These are phyloP conservation scores for Sanguinoderma infundibulare DNA, from an alignment of 1,284 basidiomycete species.

Conservation along the genomic window DNA sequence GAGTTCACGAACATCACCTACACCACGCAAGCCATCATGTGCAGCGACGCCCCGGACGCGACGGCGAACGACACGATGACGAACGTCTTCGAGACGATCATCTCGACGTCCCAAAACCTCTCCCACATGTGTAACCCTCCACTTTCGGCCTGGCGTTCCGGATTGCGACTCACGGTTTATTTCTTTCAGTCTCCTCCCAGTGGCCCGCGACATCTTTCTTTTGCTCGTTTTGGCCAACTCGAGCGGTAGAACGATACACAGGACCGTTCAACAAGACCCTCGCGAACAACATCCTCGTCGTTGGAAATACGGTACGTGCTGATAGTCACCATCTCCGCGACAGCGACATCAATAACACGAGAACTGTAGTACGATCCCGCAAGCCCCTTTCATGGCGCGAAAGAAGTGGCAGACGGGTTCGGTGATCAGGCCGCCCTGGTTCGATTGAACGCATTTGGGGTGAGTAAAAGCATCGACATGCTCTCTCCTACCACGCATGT, in stretches of 20 bases:
- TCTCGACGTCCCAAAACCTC: constrained; percentile 17
- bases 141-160: no score
- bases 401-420: constrained; percentile 18
- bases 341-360: no score
- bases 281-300: constrained; percentile 25
- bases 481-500: no score
- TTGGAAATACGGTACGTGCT: constrained; percentile 23
- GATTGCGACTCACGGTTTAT: no score
- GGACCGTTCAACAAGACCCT: constrained; percentile 31
- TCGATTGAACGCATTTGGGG: constrained; percentile 27
- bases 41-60: constrained; percentile 22
- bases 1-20: constrained; percentile 9
- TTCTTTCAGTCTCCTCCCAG: constrained; percentile 5
- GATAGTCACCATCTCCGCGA: neutral
- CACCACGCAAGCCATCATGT: constrained; percentile 13
- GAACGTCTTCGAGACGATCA: constrained; percentile 24
- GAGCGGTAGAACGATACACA: constrained; percentile 29
- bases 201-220: constrained; percentile 16
- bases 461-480: no score
- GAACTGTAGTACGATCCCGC: constrained; percentile 26
- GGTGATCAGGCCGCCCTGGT: constrained; percentile 24
- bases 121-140: constrained; percentile 26
- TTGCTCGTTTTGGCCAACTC: constrained; percentile 24
- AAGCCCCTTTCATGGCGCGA: constrained; percentile 25
- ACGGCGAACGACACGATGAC: constrained; percentile 9